Conservation (phyloP, 2,329 filamentous ascomycete species). For the Aphanocladium album region DNA sequence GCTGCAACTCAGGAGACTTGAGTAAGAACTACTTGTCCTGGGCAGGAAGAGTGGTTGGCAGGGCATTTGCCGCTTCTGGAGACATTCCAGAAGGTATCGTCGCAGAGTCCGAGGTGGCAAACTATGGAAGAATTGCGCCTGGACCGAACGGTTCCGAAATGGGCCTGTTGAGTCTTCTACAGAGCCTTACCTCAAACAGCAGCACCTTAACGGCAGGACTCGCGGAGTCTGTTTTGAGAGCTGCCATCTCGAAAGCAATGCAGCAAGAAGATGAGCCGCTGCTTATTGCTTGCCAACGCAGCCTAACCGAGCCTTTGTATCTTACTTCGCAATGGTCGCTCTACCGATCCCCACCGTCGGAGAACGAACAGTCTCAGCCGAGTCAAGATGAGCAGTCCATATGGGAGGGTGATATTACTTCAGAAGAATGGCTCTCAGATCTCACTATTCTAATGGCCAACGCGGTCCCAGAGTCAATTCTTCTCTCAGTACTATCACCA, state of each 20-base stretch:
- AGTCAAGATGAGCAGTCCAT: slow-evolving; percentile 18
- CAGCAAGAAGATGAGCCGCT: slow-evolving; percentile 43
- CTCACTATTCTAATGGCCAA: slow-evolving; percentile 58
- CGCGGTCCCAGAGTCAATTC: slow-evolving; percentile 55
- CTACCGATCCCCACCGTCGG: slow-evolving; percentile 52
- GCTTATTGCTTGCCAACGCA: slow-evolving; percentile 45
- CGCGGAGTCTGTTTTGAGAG: slow-evolving; percentile 55
- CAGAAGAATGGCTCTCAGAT: slow-evolving; percentile 54
- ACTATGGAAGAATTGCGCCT: slow-evolving; percentile 43
- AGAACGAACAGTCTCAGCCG: slow-evolving; percentile 23
- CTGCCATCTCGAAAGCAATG: slow-evolving; percentile 50
- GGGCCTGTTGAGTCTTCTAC: slow-evolving; percentile 57
- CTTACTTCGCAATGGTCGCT: slow-evolving; percentile 52
- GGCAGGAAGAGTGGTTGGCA: slow-evolving; percentile 79
- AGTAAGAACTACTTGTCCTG: slow-evolving; percentile 72
- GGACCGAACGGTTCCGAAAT: slow-evolving; percentile 55
- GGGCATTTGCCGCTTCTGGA: slow-evolving; percentile 75
- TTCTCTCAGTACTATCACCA: slow-evolving; percentile 63
- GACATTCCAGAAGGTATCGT: slow-evolving; percentile 57
- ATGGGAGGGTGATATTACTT: slow-evolving; percentile 37
- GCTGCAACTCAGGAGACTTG: slow-evolving; percentile 59
- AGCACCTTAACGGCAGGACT: slow-evolving; percentile 52
- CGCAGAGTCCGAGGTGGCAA: slow-evolving; percentile 52
- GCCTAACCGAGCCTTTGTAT: slow-evolving; percentile 47
- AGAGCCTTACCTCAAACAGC: slow-evolving; percentile 54